A percentile compares a stretch with the other conserved stretches of the same genome.
Conservation (phyloP, 129 eudicot species). For the Gnaphalium uliginosum region DNA sequence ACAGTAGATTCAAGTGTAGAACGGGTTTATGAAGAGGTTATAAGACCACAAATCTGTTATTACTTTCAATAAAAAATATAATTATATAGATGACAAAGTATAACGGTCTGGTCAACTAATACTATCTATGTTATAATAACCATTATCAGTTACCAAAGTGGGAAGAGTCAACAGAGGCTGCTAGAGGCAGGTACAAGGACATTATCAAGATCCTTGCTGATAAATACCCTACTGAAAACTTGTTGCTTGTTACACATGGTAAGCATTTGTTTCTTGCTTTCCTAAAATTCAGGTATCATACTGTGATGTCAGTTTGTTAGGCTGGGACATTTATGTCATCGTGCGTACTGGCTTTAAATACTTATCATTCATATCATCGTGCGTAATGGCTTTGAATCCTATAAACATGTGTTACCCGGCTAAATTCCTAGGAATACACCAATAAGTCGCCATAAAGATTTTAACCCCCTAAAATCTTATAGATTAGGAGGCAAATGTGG, state of each 20-base stretch:
- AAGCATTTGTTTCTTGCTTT: conserved; percentile 20
- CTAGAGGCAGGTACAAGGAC: conserved; percentile 62
- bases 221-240: conserved; percentile 80
- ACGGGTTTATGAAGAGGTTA: conserved; percentile 72
- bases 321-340: background rate
- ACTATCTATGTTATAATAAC: conserved; percentile 1
- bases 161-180: conserved; percentile 59
- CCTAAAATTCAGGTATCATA: conserved; percentile 1
- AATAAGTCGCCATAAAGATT: background rate
- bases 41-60: conserved; percentile 2
- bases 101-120: conserved; percentile 2
- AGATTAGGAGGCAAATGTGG: background rate
- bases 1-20: conserved; percentile 53
- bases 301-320: background rate
- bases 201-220: conserved; percentile 78
- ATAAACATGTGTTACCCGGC: background rate
- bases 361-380: no score
- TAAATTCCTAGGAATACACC: background rate
- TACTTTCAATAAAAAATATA: background rate
- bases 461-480: background rate
- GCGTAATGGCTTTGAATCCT: no score
- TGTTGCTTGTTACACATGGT: conserved; percentile 92
- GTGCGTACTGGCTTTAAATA: no score
- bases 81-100: background rate
- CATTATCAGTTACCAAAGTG: conserved; percentile 69